A percentile compares a stretch with the other conserved stretches of the same genome.
Conservation (phyloP, 495 filamentous ascomycete species). For the Darksidea phi region DNA sequence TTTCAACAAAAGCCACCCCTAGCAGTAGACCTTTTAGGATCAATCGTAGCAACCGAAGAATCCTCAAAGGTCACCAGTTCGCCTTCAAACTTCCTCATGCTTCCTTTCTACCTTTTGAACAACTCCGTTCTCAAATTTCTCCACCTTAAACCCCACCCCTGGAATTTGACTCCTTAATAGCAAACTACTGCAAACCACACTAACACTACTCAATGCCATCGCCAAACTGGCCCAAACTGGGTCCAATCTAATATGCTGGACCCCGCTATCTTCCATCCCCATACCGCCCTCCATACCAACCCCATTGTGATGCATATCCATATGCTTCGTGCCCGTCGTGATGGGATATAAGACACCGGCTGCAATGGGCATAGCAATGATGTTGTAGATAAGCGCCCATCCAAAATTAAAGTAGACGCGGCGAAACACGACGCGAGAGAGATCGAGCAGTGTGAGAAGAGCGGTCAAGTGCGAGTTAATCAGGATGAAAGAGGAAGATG, state of each 20-base stretch:
- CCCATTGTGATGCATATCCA: constrained; percentile 57
- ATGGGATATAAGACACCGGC: constrained; percentile 82
- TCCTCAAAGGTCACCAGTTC: too few relatives aligned
- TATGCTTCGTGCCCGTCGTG: constrained; percentile 44
- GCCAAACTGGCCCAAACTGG: constrained; percentile 86
- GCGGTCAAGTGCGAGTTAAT: constrained; percentile 68
- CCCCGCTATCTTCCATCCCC: constrained; percentile 17
- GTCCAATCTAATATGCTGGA: constrained; percentile 55
- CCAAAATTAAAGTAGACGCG: constrained; percentile 84
- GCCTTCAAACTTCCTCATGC: neutral
- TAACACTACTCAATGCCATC: constrained; percentile 84
- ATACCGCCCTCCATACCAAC: constrained; percentile 28
- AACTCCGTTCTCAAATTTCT: constrained; percentile 1
- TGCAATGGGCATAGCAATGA: constrained; percentile 73
- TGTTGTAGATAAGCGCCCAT: constrained; percentile 85
- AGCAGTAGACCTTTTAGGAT: too few relatives aligned
- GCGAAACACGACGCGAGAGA: constrained; percentile 69
- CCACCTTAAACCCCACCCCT: constrained; percentile 37
- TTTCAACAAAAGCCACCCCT: too few relatives aligned
- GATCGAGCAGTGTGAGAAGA: constrained; percentile 70
- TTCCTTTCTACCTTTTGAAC: neutral
- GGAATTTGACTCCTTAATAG: constrained; percentile 34
- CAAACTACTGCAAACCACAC: constrained; percentile 56
- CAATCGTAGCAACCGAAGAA: too few relatives aligned
- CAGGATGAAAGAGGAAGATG: constrained; percentile 80